Conservation (phyloP, 2,329 filamentous ascomycete species). For the Chaetomiaceae sp. region DNA sequence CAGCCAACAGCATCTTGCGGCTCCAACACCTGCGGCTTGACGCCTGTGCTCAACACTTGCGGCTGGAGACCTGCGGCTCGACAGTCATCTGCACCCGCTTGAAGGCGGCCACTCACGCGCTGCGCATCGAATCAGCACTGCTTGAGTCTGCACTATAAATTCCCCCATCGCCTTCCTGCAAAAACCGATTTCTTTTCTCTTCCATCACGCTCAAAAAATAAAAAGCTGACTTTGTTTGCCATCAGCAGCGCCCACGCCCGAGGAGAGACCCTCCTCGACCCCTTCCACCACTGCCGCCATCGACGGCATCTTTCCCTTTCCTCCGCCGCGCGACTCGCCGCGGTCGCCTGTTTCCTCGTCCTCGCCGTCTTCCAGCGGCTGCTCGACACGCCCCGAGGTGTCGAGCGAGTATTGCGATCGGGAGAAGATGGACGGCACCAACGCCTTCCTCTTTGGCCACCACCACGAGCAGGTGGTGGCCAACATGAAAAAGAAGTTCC, state of each 20-base stretch:
- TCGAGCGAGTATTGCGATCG: conserved; percentile 6
- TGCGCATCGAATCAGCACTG: background rate
- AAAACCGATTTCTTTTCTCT: background rate
- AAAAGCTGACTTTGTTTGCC: conserved; percentile 11
- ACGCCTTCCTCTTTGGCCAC: conserved; percentile 16
- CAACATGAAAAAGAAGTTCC: conserved; percentile 15
- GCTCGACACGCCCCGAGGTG: conserved; percentile 6
- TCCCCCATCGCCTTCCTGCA: background rate
- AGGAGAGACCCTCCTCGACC: conserved; percentile 1
- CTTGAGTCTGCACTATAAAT: conserved; percentile 6
- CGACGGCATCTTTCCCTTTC: conserved; percentile 10
- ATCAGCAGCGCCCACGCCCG: background rate
- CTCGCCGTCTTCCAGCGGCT: background rate
- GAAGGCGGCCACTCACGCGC: conserved; percentile 8
- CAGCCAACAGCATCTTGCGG: no score
- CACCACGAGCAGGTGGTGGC: conserved; percentile 18
- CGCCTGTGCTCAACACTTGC: background rate
- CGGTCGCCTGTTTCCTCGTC: background rate
- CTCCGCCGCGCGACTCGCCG: conserved; percentile 1
- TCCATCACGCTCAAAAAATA: background rate
- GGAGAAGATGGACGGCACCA: conserved; percentile 16
- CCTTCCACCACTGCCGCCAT: background rate
- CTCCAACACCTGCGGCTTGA: background rate
- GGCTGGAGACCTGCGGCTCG: background rate
- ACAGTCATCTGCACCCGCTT: background rate